A percentile compares a stretch with the other conserved stretches of the same genome.
Conservation (phyloP, 2,329 filamentous ascomycete genomes). For the Ilyonectria robusta region DNA sequence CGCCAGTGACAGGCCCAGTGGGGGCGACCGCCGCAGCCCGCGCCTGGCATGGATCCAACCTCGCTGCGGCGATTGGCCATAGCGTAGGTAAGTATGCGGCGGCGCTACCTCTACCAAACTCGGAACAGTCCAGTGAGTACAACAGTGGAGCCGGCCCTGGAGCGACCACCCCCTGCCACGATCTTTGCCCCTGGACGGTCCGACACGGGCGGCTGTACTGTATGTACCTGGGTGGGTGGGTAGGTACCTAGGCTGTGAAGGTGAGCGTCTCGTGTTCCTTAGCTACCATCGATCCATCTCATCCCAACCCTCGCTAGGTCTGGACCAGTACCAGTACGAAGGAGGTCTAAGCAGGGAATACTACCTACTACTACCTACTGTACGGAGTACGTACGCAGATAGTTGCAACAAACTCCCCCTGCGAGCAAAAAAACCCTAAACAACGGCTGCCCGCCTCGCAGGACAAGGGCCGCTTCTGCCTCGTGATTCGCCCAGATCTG, state of each 20-base stretch:
- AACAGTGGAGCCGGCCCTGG: background rate
- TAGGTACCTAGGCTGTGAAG: background rate
- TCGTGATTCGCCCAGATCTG: constrained; percentile 4
- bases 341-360: background rate
- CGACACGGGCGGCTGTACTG: constrained; percentile 16
- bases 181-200: constrained; percentile 10
- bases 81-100: constrained; percentile 1
- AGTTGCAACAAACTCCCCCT: background rate
- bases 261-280: constrained; percentile 19
- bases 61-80: constrained; percentile 16
- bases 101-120: background rate
- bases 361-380: background rate
- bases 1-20: constrained; percentile 6
- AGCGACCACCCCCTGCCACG: background rate
- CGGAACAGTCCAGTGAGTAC: background rate
- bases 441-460: background rate
- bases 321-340: background rate
- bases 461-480: background rate
- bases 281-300: constrained; percentile 25
- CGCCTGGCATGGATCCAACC: constrained; percentile 18
- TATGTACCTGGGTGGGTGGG: background rate
- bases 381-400: background rate
- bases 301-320: background rate
- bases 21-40: background rate
- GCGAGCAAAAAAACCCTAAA: background rate